phyloP scores from a whole-genome alignment of 768 basidiomycete genomes.

The Coprinopsis strossmayeri region DNA sequence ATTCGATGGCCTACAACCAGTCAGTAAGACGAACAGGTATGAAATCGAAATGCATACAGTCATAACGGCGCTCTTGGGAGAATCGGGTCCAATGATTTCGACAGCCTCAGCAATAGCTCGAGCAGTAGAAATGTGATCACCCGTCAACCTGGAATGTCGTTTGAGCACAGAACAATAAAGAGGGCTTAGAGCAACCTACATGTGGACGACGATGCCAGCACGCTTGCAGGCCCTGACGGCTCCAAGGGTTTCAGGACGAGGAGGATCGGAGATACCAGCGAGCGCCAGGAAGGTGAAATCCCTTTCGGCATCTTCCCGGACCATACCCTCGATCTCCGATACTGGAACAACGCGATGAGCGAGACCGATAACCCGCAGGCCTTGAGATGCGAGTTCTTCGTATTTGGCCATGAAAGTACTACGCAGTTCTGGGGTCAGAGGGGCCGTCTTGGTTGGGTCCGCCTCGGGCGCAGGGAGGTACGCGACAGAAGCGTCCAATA shows the following conservation, averaged over 20 bases:
- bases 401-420: conserved; percentile 24
- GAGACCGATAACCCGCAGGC: conserved; percentile 34
- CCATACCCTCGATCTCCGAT: conserved; percentile 18
- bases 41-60: conserved; percentile 16
- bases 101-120: conserved; percentile 44
- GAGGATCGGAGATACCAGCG: conserved; percentile 52
- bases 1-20: conserved; percentile 29
- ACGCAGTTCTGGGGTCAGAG: conserved; percentile 23
- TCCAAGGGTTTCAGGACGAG: conserved; percentile 44
- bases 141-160: conserved; percentile 39
- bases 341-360: conserved; percentile 19
- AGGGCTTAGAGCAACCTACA: conserved; percentile 17
- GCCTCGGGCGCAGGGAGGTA: conserved; percentile 24
- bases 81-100: conserved; percentile 37
- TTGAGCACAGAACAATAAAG: background rate
- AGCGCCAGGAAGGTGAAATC: conserved; percentile 46
- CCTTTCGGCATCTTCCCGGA: conserved; percentile 39
- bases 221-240: conserved; percentile 44
- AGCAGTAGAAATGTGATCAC: conserved; percentile 48
- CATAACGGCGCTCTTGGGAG: conserved; percentile 32
- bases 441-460: conserved; percentile 16
- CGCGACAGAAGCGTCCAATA: conserved; percentile 40
- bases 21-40: background rate
- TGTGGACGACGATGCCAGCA: conserved; percentile 47
- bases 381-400: conserved; percentile 33